A percentile compares a stretch with the other conserved stretches of the same genome.
These are phyloP conservation scores for Aspergillus nomiae DNA, from an alignment of 2,329 filamentous ascomycete species.

Conservation along the genomic window DNA sequence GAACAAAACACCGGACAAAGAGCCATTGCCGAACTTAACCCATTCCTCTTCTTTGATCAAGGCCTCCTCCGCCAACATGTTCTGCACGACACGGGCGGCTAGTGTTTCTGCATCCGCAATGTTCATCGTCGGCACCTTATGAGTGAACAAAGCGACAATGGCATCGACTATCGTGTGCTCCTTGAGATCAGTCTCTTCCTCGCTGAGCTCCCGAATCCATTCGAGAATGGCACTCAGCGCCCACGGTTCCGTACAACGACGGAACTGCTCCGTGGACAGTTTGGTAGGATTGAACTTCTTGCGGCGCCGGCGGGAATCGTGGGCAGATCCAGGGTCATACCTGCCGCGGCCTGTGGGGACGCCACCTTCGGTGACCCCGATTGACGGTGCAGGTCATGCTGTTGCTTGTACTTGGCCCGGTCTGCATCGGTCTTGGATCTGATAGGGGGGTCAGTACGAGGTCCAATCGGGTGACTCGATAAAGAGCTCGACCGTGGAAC, in stretches of 20 bases:
- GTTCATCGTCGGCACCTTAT: constrained; percentile 98
- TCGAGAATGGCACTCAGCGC: constrained; percentile 81
- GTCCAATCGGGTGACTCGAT: constrained; percentile 77
- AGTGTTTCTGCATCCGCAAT: constrained; percentile 92
- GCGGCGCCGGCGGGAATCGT: constrained; percentile 75
- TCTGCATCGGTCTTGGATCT: constrained; percentile 94
- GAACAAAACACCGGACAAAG: constrained; percentile 86
- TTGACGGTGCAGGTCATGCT: constrained; percentile 56
- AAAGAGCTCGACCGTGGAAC: constrained; percentile 79
- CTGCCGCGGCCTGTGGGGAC: constrained; percentile 43
- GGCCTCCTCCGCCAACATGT: constrained; percentile 77
- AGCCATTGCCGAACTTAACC: constrained; percentile 84
- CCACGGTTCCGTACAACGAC: constrained; percentile 87
- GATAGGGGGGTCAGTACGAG: constrained; percentile 76
- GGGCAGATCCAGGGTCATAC: constrained; percentile 76
- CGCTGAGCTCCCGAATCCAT: constrained; percentile 87
- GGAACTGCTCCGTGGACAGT: constrained; percentile 77
- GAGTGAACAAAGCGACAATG: constrained; percentile 83
- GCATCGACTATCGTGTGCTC: constrained; percentile 84
- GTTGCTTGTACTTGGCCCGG: constrained; percentile 55
- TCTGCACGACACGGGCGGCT: constrained; percentile 72
- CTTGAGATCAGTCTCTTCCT: constrained; percentile 86
- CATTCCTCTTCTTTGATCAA: constrained; percentile 92
- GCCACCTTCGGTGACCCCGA: constrained; percentile 50
- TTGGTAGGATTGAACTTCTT: constrained; percentile 86